Percentiles rank a stretch among this genome's conserved stretches.
These are phyloP conservation scores for Ustilago nuda DNA, from an alignment of 1,284 basidiomycete species.

Conservation along the genomic window DNA sequence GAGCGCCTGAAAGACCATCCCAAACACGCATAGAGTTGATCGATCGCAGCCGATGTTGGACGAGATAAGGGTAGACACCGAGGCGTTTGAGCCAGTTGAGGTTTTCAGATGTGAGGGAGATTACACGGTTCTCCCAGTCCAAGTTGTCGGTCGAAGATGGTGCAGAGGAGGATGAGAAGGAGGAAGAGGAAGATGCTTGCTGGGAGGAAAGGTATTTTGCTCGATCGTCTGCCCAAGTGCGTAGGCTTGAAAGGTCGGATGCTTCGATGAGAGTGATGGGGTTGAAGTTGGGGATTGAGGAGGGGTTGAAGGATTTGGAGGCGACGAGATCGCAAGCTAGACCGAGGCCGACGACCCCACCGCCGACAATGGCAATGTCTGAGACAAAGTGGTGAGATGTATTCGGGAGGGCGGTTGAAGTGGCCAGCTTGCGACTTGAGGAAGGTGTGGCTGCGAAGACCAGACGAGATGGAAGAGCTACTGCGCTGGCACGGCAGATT, in stretches of 20 bases:
- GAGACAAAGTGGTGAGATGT: slow-evolving; percentile 21
- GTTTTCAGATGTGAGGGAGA: slow-evolving; percentile 65
- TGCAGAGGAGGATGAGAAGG: slow-evolving; percentile 19
- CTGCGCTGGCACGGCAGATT: not conserved
- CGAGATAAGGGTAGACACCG: slow-evolving; percentile 57
- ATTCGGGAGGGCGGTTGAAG: slow-evolving; percentile 1
- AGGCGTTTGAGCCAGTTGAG: slow-evolving; percentile 62
- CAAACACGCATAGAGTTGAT: slow-evolving; percentile 65
- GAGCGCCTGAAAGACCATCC: slow-evolving; percentile 65
- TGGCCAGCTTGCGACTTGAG: slow-evolving; percentile 11
- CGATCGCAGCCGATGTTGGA: slow-evolving; percentile 49
- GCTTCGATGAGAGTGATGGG: slow-evolving; percentile 62
- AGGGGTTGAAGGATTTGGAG: slow-evolving; percentile 20
- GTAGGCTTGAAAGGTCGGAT: slow-evolving; percentile 46
- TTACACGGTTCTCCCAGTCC: slow-evolving; percentile 67
- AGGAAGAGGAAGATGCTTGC: slow-evolving; percentile 1
- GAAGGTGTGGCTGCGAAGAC: not conserved
- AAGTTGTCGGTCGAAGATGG: slow-evolving; percentile 29
- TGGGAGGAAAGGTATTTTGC: slow-evolving; percentile 14
- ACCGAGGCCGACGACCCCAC: slow-evolving; percentile 66
- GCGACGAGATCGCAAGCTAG: slow-evolving; percentile 52
- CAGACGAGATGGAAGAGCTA: slow-evolving; percentile 16
- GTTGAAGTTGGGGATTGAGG: not conserved
- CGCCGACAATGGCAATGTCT: slow-evolving; percentile 66
- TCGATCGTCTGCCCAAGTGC: slow-evolving; percentile 46